phyloP scores from a whole-genome alignment of 208 protist genomes.

The Leishmania amazonensis region DNA sequence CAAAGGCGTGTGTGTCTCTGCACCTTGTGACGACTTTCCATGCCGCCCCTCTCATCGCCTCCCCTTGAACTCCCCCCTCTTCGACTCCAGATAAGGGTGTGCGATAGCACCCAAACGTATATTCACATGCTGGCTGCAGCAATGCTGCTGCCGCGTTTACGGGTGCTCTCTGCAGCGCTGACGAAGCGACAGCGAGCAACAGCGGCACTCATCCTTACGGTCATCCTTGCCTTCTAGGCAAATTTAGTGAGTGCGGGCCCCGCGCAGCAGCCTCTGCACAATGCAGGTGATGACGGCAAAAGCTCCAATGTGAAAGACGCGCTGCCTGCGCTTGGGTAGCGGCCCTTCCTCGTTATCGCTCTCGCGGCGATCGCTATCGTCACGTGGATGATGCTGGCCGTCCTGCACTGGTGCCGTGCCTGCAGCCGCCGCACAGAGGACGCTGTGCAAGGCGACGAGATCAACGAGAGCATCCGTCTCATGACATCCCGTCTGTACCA shows the following conservation, averaged over 20 bases:
- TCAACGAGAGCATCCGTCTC: conserved; percentile 26
- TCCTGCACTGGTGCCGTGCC: conserved; percentile 1
- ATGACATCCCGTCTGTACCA: conserved; percentile 31
- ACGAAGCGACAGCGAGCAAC: neutral
- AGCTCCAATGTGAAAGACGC: neutral
- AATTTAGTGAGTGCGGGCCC: neutral
- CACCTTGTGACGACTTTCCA: neutral
- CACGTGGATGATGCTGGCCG: neutral
- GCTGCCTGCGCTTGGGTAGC: neutral
- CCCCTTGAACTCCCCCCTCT: neutral
- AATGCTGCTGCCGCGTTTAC: neutral
- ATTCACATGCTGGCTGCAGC: neutral
- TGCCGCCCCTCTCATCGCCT: neutral
- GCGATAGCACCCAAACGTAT: neutral
- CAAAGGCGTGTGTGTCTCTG: neutral
- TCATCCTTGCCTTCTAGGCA: neutral
- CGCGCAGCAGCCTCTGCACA: neutral
- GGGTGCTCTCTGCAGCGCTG: neutral
- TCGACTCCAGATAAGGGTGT: neutral
- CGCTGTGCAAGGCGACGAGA: conserved; percentile 5
- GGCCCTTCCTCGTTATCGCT: conserved; percentile 3
- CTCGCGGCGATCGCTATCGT: neutral
- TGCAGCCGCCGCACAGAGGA: conserved; percentile 11
- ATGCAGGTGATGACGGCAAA: neutral
- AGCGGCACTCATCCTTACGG: neutral